Conservation (phyloP, 2,329 filamentous ascomycete genomes). For the Aspergillus sp. region DNA sequence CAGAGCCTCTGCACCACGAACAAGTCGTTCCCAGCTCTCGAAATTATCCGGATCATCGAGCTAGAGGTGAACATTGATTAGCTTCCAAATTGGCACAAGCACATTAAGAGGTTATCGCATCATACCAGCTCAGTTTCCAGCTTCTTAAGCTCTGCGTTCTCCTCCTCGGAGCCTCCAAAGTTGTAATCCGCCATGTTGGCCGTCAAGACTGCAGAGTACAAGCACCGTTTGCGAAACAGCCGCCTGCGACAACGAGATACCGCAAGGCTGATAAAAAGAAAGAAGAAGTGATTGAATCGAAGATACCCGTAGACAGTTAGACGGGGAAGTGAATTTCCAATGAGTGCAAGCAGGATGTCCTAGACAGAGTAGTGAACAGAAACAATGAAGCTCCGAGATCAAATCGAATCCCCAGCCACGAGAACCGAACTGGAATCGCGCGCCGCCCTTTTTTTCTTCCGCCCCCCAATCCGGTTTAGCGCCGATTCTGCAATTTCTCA, state of each 20-base stretch:
- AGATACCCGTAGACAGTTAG: not conserved
- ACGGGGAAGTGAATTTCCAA: not conserved
- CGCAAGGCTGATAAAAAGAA: not conserved
- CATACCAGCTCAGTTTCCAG: conserved; percentile 75
- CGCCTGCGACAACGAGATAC: not conserved
- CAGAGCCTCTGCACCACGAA: conserved; percentile 76
- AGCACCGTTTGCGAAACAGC: not conserved
- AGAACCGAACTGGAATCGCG: conserved; percentile 3
- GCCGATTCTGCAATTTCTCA: conserved; percentile 19
- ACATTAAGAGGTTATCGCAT: not conserved
- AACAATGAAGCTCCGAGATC: not conserved
- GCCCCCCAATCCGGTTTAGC: conserved; percentile 23
- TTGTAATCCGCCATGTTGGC: conserved; percentile 68
- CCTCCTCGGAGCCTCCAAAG: conserved; percentile 74
- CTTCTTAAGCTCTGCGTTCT: conserved; percentile 78
- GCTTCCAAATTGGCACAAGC: not conserved
- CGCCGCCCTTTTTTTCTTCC: conserved; percentile 17
- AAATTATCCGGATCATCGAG: conserved; percentile 80
- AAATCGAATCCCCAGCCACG: conserved; percentile 10
- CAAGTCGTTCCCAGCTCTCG: conserved; percentile 90
- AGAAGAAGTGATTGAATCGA: not conserved
- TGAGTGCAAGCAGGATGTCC: not conserved
- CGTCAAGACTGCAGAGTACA: not conserved
- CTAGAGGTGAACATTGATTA: conserved; percentile 37
- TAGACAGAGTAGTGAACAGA: not conserved